Evolutionary conservation across 2,329 filamentous ascomycete species (phyloP).

Genomic region (Neoscytalidium dimidiatum): DNA sequence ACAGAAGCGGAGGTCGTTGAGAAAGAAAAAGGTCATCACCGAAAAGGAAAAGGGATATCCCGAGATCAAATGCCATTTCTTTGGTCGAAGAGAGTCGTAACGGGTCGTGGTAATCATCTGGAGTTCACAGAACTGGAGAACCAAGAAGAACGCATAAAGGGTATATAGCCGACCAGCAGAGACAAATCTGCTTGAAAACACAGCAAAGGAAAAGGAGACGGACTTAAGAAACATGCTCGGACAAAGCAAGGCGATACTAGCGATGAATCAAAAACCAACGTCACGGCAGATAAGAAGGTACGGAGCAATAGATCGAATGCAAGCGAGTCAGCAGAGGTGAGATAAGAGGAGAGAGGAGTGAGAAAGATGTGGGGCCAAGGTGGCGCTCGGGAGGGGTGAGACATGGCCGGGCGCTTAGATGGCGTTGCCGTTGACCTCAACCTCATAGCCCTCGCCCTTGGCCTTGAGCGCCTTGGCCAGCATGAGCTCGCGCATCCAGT

Average conservation of each 20-base stretch:
- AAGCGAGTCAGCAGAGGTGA: neutral
- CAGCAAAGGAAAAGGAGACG: neutral
- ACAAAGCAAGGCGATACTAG: neutral
- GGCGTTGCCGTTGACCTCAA: constrained; percentile 69
- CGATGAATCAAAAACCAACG: neutral
- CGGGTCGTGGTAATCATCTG: constrained; percentile 14
- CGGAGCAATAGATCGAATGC: neutral
- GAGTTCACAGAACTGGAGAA: constrained; percentile 4
- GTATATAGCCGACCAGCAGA: constrained; percentile 19
- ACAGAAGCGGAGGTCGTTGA: constrained; percentile 7
- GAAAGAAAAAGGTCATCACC: neutral
- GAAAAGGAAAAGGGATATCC: neutral
- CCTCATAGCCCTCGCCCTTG: constrained; percentile 80
- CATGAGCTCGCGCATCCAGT: constrained; percentile 97
- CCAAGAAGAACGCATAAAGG: constrained; percentile 16
- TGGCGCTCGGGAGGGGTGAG: neutral
- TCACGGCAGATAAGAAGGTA: neutral
- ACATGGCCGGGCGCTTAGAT: constrained; percentile 19
- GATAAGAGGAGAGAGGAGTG: neutral
- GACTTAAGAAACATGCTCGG: neutral
- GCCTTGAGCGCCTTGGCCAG: constrained; percentile 83
- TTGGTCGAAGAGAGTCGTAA: constrained; percentile 13
- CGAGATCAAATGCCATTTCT: constrained; percentile 5
- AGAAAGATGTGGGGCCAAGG: neutral
- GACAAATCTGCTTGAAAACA: constrained; percentile 19